Base-by-base conservation (phyloP, 2,329 filamentous ascomycete species). In the Arthrobotrys entomopaga region DNA sequence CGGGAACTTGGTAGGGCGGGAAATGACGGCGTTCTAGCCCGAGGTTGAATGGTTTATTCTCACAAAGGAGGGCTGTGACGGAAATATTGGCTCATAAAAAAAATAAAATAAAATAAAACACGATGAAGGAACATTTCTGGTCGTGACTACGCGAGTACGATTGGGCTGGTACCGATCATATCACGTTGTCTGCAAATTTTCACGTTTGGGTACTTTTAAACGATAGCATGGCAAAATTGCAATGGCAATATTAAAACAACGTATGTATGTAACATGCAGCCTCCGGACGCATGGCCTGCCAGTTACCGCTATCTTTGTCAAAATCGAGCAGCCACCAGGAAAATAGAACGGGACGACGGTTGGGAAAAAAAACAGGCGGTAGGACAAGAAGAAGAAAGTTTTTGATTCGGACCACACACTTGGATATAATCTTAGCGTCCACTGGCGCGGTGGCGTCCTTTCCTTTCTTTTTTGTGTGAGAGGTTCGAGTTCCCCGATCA, bases 161-260 rank as follows among this genome's bases (percentile, higher is more conserved):
- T 4, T 26, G 42, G 58, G 43, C 15, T 58, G 63, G 63, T 60
- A 69, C 65, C 65, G 56, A 60, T 34, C n/a, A 38, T 54, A 69
- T 59, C 67, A 73, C 67, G 67, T 73, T 73, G 60, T 40, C 11
- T 48, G 56, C 50, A 46, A 48, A 59, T 59, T 26, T n/a, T 69
- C 56, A 69, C 48, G 56, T 69, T 60, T 34, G 48, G 56, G 42
- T 53, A 50, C 38, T 53, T 24, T 73, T 66, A 67, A 60, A 60
- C 22, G 29, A 58, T 54, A 49, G 60, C 67, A 73, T 73, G 67
- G 67, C 67, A 57, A 71, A 73, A 65, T 73, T 53, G 53, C 67
- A 65, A 65, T 57, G 54, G 59, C 60, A 59, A 54, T 64, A 52
- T 10, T 42, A n/a, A 24, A 20, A 26, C 54, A 29, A 63, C 46